These are phyloP conservation scores for Cardamine resedifolia DNA, from an alignment of 345 rosid species.

Conservation along the genomic window DNA sequence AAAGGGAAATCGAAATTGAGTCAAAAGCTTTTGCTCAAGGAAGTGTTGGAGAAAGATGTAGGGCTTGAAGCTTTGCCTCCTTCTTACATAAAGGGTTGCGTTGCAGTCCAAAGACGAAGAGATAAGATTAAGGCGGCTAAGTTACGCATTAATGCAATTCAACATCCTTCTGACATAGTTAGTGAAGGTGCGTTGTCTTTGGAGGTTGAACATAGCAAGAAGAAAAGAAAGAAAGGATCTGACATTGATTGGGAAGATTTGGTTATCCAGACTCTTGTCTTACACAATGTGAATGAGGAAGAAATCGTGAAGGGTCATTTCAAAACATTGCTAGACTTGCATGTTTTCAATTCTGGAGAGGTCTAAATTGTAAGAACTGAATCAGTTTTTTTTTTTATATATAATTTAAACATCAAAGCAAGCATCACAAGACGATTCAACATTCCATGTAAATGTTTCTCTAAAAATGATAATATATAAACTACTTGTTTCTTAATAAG, in stretches of 20 bases:
- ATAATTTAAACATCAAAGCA: conserved; percentile 20
- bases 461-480: conserved; percentile 8
- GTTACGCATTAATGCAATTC: conserved; percentile 49
- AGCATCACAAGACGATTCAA: conserved; percentile 16
- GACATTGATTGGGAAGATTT: conserved; percentile 86
- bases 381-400: neutral
- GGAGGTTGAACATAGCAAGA: conserved; percentile 42
- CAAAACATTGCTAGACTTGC: conserved; percentile 58
- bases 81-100: conserved; percentile 57
- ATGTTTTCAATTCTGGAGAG: conserved; percentile 65
- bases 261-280: conserved; percentile 74
- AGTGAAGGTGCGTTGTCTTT: neutral
- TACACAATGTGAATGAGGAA: conserved; percentile 67
- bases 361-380: conserved; percentile 6
- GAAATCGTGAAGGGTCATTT: conserved; percentile 85
- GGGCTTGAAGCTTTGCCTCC: conserved; percentile 67
- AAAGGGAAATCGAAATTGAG: conserved; percentile 67
- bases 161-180: conserved; percentile 42
- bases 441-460: conserved; percentile 9
- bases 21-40: conserved; percentile 63
- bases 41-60: conserved; percentile 68
- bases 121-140: conserved; percentile 69
- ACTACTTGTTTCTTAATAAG: conserved; percentile 21
- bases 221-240: conserved; percentile 41
- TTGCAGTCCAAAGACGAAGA: conserved; percentile 51